Conservation (phyloP, 2,329 filamentous ascomycete species). For the Hyphodiscus sp. region DNA sequence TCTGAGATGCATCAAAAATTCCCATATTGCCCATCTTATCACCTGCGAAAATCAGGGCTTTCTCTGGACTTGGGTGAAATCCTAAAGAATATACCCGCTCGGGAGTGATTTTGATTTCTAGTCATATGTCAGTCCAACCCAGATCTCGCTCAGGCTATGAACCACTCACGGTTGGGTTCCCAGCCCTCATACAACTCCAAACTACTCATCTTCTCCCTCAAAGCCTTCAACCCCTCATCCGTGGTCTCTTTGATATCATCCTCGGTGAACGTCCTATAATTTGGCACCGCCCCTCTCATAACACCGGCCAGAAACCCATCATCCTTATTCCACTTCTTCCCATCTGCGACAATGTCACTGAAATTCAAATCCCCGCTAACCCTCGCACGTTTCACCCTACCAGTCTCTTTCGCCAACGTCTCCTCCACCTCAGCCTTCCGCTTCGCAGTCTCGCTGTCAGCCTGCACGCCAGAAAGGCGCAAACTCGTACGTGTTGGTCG, state of each 20-base stretch:
- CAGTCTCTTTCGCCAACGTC: slow-evolving; percentile 48
- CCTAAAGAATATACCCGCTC: slow-evolving; percentile 81
- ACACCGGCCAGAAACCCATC: slow-evolving; percentile 61
- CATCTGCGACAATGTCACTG: slow-evolving; percentile 71
- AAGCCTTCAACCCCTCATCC: slow-evolving; percentile 64
- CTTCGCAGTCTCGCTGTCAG: slow-evolving; percentile 55
- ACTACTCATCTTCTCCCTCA: slow-evolving; percentile 71
- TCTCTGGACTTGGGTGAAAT: slow-evolving; percentile 81
- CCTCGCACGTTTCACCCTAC: slow-evolving; percentile 55
- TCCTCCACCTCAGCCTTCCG: slow-evolving; percentile 62
- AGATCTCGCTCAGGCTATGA: not conserved
- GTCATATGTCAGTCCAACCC: not conserved
- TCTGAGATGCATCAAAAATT: slow-evolving; percentile 82
- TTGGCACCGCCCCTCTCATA: slow-evolving; percentile 65
- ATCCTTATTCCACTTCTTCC: slow-evolving; percentile 66
- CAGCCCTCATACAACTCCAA: slow-evolving; percentile 78
- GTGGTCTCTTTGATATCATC: slow-evolving; percentile 75
- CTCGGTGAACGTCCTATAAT: slow-evolving; percentile 78
- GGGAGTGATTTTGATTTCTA: slow-evolving; percentile 85
- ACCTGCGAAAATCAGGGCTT: slow-evolving; percentile 84
- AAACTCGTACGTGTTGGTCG: slow-evolving; percentile 52
- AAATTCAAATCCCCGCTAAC: slow-evolving; percentile 65
- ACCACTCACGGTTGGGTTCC: slow-evolving; percentile 62
- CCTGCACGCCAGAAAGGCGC: slow-evolving; percentile 48
- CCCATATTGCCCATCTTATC: slow-evolving; percentile 91